phyloP scores from a whole-genome alignment of 441 rosid genomes.

The Omphalea diandra region DNA sequence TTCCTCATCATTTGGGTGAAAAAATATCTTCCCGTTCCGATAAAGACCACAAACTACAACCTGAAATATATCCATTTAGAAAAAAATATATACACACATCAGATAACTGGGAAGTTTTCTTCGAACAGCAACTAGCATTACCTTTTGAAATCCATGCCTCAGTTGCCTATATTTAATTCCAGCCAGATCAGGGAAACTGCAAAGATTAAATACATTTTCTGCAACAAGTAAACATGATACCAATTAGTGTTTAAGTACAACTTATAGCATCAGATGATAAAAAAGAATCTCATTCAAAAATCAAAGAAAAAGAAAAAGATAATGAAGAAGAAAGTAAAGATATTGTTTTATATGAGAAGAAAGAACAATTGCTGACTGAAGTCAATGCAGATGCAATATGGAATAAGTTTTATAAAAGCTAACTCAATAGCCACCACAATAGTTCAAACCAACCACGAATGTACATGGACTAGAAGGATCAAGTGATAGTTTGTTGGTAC shows the following conservation, averaged over 20 bases:
- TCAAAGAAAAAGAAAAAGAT: background rate
- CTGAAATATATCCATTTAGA: constrained; percentile 41
- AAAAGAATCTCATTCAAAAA: background rate
- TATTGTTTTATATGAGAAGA: background rate
- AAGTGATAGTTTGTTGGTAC: background rate
- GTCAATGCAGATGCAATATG: background rate
- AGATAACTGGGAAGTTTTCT: constrained; percentile 19
- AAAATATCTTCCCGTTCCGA: constrained; percentile 66
- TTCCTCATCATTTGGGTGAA: constrained; percentile 93
- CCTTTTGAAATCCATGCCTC: constrained; percentile 80
- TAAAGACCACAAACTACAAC: constrained; percentile 90
- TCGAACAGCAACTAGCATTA: constrained; percentile 25
- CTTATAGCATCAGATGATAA: background rate
- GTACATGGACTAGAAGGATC: background rate
- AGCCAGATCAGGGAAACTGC: constrained; percentile 63
- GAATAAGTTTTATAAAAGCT: background rate
- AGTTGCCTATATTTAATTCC: constrained; percentile 69
- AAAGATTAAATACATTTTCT: constrained; percentile 92
- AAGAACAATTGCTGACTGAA: background rate
- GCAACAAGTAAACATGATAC: constrained; percentile 43
- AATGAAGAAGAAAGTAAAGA: background rate
- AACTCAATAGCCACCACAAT: background rate
- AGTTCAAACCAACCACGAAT: background rate
- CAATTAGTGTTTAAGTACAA: constrained; percentile 28
- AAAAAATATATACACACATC: constrained; percentile 17